Evolutionary conservation across 306 rosid species (phyloP).

Genomic region (Rubus idaeus): DNA sequence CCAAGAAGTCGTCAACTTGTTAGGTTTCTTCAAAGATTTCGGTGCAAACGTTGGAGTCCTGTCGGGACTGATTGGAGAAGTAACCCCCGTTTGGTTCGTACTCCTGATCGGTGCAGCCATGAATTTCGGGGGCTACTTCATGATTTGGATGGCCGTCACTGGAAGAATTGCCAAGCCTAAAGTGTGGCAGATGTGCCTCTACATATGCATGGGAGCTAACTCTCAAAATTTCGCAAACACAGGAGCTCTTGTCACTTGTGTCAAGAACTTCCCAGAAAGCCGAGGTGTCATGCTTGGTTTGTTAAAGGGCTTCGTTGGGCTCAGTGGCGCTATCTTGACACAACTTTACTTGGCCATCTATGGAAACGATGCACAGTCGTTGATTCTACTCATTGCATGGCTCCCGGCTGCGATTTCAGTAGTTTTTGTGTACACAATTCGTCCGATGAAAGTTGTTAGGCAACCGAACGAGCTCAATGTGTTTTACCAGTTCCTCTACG

Average conservation of each 20-base stretch:
- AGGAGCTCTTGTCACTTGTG: conserved; percentile 34
- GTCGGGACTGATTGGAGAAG: conserved; percentile 11
- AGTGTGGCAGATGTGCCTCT: conserved; percentile 22
- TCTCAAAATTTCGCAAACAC: conserved; percentile 35
- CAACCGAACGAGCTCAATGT: conserved; percentile 22
- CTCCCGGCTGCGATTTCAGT: conserved; percentile 14
- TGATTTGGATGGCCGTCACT: conserved; percentile 49
- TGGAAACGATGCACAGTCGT: not conserved
- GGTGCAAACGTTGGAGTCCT: conserved; percentile 12
- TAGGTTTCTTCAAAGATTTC: not conserved
- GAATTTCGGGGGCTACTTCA: conserved; percentile 26
- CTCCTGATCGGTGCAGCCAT: not conserved
- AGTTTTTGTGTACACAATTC: conserved; percentile 10
- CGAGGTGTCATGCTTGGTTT: conserved; percentile 48
- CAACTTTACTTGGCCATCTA: conserved; percentile 22
- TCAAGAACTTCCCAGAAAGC: conserved; percentile 56
- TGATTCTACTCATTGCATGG: conserved; percentile 20
- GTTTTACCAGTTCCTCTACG: conserved; percentile 42
- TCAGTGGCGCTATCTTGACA: conserved; percentile 19
- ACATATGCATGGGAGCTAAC: conserved; percentile 49
- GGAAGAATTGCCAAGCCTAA: conserved; percentile 28
- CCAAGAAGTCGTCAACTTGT: not conserved
- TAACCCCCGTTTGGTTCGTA: conserved; percentile 4
- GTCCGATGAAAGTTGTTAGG: conserved; percentile 1
- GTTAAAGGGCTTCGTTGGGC: conserved; percentile 14